Conservation (phyloP, 2,329 filamentous ascomycete genomes). For the Fusarium tricinctum region DNA sequence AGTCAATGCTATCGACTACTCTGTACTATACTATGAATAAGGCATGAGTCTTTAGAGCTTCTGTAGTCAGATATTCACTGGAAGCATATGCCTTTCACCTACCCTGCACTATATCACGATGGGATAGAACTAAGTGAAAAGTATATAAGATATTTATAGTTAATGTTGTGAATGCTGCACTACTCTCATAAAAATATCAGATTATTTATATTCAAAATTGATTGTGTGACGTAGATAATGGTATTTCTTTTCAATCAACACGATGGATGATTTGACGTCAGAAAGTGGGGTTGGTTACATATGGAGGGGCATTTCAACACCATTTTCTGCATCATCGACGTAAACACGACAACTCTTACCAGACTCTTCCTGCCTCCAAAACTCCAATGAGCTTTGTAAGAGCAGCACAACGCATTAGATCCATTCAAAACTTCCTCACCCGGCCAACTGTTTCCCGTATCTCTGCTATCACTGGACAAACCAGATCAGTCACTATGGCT, state of each 20-base stretch:
- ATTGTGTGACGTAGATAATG: not conserved
- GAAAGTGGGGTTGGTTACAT: slow-evolving; percentile 25
- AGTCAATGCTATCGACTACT: no score
- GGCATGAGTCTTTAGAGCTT: no score
- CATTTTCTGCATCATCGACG: slow-evolving; percentile 13
- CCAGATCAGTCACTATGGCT: slow-evolving; percentile 77
- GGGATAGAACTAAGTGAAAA: no score
- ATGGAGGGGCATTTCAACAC: slow-evolving; percentile 31
- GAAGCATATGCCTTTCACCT: not conserved
- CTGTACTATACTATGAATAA: no score
- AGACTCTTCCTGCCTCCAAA: slow-evolving; percentile 7
- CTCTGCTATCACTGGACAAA: slow-evolving; percentile 24
- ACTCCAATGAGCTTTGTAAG: slow-evolving; percentile 47
- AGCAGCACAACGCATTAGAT: slow-evolving; percentile 47
- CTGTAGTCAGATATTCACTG: no score
- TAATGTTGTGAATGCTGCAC: no score
- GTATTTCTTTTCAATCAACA: not conserved
- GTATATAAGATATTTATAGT: no score
- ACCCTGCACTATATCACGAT: slow-evolving; percentile 1
- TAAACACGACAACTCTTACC: slow-evolving; percentile 7
- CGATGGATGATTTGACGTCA: slow-evolving; percentile 35
- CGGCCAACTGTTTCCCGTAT: slow-evolving; percentile 19
- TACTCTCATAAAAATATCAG: not conserved
- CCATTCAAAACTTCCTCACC: slow-evolving; percentile 40
- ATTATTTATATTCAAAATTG: no score